These are phyloP conservation scores for Pleodorina starrii DNA, from an alignment of 139 green algal species.

Conservation along the genomic window DNA sequence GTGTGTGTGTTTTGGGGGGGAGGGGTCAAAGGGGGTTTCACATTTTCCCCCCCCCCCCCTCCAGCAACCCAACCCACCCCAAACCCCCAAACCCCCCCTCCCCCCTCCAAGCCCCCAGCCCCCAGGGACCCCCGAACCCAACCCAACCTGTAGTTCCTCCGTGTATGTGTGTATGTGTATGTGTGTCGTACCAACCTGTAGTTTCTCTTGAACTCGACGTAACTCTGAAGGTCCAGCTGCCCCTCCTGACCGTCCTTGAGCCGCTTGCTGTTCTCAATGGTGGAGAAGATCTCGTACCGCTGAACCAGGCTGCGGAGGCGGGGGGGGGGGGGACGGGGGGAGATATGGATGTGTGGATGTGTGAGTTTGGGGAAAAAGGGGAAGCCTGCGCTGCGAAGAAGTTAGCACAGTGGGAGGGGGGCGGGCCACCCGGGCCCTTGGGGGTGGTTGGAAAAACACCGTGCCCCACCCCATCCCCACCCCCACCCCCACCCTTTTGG, in stretches of 20 bases:
- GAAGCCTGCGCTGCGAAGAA: no score
- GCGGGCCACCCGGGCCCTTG: no score
- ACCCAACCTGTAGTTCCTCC: background rate
- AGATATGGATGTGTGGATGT: no score
- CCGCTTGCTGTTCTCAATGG: constrained; percentile 42
- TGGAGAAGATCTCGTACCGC: constrained; percentile 55
- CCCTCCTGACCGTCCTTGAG: constrained; percentile 51
- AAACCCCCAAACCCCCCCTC: background rate
- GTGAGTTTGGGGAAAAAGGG: no score
- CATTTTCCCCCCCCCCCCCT: background rate
- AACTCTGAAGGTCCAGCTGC: constrained; percentile 52
- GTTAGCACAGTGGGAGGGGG: no score
- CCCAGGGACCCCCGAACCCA: no score
- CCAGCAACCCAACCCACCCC: background rate
- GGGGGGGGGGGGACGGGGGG: background rate
- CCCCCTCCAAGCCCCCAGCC: no score
- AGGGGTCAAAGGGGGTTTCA: background rate
- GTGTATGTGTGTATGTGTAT: no score
- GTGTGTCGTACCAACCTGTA: no score
- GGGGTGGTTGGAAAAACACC: no score
- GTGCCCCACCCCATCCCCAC: no score
- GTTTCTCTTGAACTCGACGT: constrained; percentile 59
- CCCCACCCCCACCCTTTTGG: no score
- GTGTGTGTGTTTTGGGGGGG: background rate
- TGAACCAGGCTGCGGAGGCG: constrained; percentile 44